A percentile compares a stretch with the other conserved stretches of the same genome.
These are phyloP conservation scores for Gonapodya sp. DNA, from an alignment of 192 early-diverging fungal genomes.

Conservation along the genomic window DNA sequence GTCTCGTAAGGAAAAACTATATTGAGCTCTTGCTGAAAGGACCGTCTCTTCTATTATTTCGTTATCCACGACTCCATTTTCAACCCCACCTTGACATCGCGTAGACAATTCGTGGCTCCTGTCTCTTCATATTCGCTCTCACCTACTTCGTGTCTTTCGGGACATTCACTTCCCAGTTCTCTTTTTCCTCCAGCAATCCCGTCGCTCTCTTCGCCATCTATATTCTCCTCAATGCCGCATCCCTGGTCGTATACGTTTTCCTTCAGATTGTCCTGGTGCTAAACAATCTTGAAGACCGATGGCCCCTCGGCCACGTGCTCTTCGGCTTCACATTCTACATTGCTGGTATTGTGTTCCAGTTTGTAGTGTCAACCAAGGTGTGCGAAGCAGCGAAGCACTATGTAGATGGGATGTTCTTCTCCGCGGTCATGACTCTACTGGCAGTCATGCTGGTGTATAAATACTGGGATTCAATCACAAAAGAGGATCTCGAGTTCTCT, in stretches of 20 bases:
- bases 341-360: slow-evolving; percentile 73
- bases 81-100: too few relatives aligned
- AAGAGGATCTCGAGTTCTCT: slow-evolving; percentile 94
- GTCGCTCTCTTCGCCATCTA: slow-evolving; percentile 74
- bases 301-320: slow-evolving; percentile 89
- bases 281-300: slow-evolving; percentile 89
- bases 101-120: slow-evolving; percentile 75
- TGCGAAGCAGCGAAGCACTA: slow-evolving; percentile 90
- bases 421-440: slow-evolving; percentile 76
- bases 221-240: slow-evolving; percentile 76
- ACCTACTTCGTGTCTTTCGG: slow-evolving; percentile 71
- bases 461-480: slow-evolving; percentile 98
- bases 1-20: too few relatives aligned
- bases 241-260: slow-evolving; percentile 75
- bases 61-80: too few relatives aligned
- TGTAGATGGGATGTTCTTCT: slow-evolving; percentile 96
- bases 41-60: too few relatives aligned
- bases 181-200: slow-evolving; percentile 52
- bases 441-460: slow-evolving; percentile 99
- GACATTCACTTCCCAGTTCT: slow-evolving; percentile 62
- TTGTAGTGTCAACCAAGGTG: slow-evolving; percentile 68
- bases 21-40: too few relatives aligned
- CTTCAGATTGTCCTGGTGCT: slow-evolving; percentile 90
- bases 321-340: slow-evolving; percentile 83
- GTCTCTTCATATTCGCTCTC: slow-evolving; percentile 67